Evolutionary conservation across 2,329 filamentous ascomycete genomes (phyloP), one percentile per base, ranked within the genome.

Genomic region (Westerdykella ornata): DNA sequence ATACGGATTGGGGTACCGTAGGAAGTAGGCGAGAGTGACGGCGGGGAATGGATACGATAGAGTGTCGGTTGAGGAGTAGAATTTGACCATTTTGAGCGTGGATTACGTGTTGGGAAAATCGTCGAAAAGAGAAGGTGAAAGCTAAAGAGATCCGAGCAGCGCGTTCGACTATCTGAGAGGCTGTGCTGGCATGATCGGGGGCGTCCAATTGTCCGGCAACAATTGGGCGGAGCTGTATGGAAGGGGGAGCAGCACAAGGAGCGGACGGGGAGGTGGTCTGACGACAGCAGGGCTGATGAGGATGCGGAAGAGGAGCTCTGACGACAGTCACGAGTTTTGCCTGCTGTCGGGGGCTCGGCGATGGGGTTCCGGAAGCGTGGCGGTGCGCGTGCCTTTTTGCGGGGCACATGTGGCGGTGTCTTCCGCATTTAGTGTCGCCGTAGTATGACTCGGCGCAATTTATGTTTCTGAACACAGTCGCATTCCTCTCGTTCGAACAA

Each of bases 1-100:
- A 70, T 90, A 89, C 5, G 86, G 86, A 60, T 90, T 92, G 51
- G 85, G 88, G 69, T 92, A 92, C 51, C 86, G 85, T 37, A 92
- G 82, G 69, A 90, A 92, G 75, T 88, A 92, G 69, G 86, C 86
- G 65, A 92, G 82, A 37, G 85, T 88, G 47, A 92, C 86, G 63
- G 85, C 85, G 47, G 85, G 81, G 71, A 90, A 90, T 37, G 84
- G 82, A 68, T 90, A 87, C 51, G 81, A 76, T 74, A 89, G 88
- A 57, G 76, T 78, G 65, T 85, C 83, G 68, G 77, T 80, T 55
- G 61, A 65, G 35, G 65, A 67, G 66, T 73, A 74, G 65, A 74
- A 72, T 60, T 73, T 73, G 52, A 75, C 72, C 72, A 75, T 75
- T 19, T 40, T 48, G 44, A 22, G n/a, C 26, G 38, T 32, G 18